A percentile compares a stretch with the other conserved stretches of the same genome.
These are phyloP conservation scores for Coelastrella sp. DNA, from an alignment of 139 green algal genomes.

Conservation along the genomic window DNA sequence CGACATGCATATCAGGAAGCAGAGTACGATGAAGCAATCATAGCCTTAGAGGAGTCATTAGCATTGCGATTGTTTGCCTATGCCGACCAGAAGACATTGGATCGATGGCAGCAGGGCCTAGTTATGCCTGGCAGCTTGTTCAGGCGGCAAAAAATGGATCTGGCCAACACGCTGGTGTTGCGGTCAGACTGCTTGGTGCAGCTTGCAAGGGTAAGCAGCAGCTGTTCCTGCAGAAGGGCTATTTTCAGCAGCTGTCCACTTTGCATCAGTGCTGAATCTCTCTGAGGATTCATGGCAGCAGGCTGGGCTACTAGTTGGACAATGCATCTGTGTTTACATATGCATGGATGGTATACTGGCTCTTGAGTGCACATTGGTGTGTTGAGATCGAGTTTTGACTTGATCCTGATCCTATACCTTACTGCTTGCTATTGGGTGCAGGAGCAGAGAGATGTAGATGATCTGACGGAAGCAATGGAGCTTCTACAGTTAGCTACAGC, in stretches of 20 bases:
- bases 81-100: slow-evolving; percentile 42
- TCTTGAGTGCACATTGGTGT: too few relatives aligned
- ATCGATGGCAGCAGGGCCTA: slow-evolving; percentile 49
- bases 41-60: slow-evolving; percentile 46
- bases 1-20: slow-evolving; percentile 41
- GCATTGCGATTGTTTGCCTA: slow-evolving; percentile 51
- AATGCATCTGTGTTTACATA: too few relatives aligned
- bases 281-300: too few relatives aligned
- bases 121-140: slow-evolving; percentile 44
- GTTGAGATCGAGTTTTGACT: too few relatives aligned
- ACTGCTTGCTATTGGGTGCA: slow-evolving; percentile 3
- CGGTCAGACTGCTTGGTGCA: slow-evolving; percentile 50
- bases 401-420: neutral
- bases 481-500: slow-evolving; percentile 46
- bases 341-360: too few relatives aligned
- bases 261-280: too few relatives aligned
- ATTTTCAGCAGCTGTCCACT: too few relatives aligned
- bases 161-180: slow-evolving; percentile 49
- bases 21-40: slow-evolving; percentile 50
- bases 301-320: too few relatives aligned
- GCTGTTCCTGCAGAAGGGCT: too few relatives aligned
- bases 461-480: slow-evolving; percentile 50
- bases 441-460: slow-evolving; percentile 45
- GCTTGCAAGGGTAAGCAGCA: slow-evolving; percentile 37
- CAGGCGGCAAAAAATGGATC: slow-evolving; percentile 45